Evolutionary conservation across 345 rosid species (phyloP).

Genomic region (Populus deltoides): DNA sequence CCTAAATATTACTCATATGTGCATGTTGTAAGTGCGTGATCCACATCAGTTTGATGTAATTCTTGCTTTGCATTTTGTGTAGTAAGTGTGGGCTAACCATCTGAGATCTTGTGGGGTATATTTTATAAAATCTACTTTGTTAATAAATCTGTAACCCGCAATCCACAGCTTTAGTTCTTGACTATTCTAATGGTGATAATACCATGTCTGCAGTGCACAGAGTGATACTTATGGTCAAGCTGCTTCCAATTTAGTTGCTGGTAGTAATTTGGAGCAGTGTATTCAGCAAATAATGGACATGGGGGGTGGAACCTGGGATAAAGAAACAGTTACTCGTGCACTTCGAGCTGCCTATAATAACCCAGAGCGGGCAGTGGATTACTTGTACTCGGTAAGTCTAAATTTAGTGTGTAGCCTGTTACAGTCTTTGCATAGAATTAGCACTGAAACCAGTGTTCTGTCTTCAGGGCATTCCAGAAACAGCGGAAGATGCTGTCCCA

Average conservation of each 20-base stretch:
- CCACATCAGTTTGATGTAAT: too few species aligned
- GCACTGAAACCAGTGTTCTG: conserved; percentile 21
- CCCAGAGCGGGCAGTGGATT: conserved; percentile 98
- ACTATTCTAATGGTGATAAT: not conserved
- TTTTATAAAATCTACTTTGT: not conserved
- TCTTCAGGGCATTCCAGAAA: conserved; percentile 86
- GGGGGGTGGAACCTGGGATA: conserved; percentile 97
- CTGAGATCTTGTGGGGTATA: too few species aligned
- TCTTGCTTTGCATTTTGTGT: too few species aligned
- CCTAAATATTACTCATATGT: too few species aligned
- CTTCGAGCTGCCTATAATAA: conserved; percentile 98
- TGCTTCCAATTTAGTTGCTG: conserved; percentile 86
- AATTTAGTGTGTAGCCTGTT: not conserved
- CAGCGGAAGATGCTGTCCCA: conserved; percentile 73
- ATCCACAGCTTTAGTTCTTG: not conserved
- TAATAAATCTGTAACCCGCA: not conserved
- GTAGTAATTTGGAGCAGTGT: conserved; percentile 65
- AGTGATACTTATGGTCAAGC: conserved; percentile 68
- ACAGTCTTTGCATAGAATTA: conserved; percentile 3
- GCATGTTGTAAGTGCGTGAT: too few species aligned
- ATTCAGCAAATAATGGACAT: conserved; percentile 87
- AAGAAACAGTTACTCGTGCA: conserved; percentile 88
- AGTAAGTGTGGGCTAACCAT: too few species aligned
- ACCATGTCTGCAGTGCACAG: conserved; percentile 47
- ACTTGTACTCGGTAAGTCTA: conserved; percentile 72